Evolutionary conservation across 352 stramenopile species (phyloP).

Genomic region (Phytophthora rubi): DNA sequence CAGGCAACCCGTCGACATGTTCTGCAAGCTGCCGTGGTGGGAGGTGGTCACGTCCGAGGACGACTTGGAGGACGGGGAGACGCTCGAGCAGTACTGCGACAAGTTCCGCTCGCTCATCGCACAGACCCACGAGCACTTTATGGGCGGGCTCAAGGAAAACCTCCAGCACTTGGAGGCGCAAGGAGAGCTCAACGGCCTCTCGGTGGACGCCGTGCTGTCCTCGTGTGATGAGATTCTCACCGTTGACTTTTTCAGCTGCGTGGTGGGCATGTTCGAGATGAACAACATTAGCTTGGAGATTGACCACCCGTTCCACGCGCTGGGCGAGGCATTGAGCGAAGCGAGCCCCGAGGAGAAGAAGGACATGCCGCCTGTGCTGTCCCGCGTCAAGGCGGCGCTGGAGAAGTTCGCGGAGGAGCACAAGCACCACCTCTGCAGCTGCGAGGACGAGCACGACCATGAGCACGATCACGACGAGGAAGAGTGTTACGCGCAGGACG

Average conservation of each 20-base stretch:
- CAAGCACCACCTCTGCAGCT: slow-evolving; percentile 48
- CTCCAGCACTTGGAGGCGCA: slow-evolving; percentile 46
- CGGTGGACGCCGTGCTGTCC: slow-evolving; percentile 52
- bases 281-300: slow-evolving; percentile 96
- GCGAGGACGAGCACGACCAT: slow-evolving; percentile 51
- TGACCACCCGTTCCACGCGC: slow-evolving; percentile 81
- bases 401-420: slow-evolving; percentile 76
- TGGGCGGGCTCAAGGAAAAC: slow-evolving; percentile 63
- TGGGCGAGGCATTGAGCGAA: slow-evolving; percentile 67
- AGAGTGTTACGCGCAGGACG: slow-evolving; percentile 55
- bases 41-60: slow-evolving; percentile 84
- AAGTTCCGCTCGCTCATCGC: slow-evolving; percentile 67
- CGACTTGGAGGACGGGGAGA: slow-evolving; percentile 63
- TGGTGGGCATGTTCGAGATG: slow-evolving; percentile 97
- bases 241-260: slow-evolving; percentile 84
- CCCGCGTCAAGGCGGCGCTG: slow-evolving; percentile 66
- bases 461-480: slow-evolving; percentile 54
- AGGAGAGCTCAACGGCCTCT: slow-evolving; percentile 66
- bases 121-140: slow-evolving; percentile 67
- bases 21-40: slow-evolving; percentile 93
- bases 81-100: slow-evolving; percentile 68
- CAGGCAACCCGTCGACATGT: slow-evolving; percentile 80
- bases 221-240: slow-evolving; percentile 64
- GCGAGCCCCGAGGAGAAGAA: slow-evolving; percentile 65
- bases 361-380: slow-evolving; percentile 66